Conservation (phyloP, 768 basidiomycete genomes). For the Hericium erinaceus region DNA sequence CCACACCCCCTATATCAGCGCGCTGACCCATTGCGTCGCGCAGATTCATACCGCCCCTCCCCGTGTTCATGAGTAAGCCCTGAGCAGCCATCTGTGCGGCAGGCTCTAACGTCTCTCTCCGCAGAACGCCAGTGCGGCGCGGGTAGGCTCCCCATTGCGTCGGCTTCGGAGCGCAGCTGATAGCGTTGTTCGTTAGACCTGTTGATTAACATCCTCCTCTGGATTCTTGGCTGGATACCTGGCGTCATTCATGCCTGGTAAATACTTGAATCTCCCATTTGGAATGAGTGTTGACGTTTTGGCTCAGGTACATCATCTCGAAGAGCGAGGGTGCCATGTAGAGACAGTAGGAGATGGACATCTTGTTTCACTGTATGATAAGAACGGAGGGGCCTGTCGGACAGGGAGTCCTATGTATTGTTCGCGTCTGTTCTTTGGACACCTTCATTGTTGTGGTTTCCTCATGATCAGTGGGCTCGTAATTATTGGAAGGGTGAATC, state of each 20-base stretch:
- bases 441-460: no score
- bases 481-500: no score
- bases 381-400: no score
- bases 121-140: conserved; percentile 19
- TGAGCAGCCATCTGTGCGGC: neutral
- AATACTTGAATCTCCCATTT: neutral
- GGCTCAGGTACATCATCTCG: conserved; percentile 23
- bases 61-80: conserved; percentile 25
- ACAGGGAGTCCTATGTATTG: no score
- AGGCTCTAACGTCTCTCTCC: no score
- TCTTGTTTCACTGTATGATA: no score
- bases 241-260: conserved; percentile 36
- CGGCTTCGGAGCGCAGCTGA: neutral
- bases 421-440: no score
- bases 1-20: neutral
- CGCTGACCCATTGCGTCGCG: neutral
- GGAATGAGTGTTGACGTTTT: no score
- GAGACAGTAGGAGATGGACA: neutral
- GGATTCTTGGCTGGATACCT: conserved; percentile 36
- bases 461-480: no score
- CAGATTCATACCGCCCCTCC: conserved; percentile 24
- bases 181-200: conserved; percentile 19
- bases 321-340: conserved; percentile 23
- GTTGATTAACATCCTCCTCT: conserved; percentile 31
- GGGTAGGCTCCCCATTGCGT: conserved; percentile 11